Base-by-base conservation (phyloP, 2,329 filamentous ascomycete species). In the Akanthomyces muscarius region DNA sequence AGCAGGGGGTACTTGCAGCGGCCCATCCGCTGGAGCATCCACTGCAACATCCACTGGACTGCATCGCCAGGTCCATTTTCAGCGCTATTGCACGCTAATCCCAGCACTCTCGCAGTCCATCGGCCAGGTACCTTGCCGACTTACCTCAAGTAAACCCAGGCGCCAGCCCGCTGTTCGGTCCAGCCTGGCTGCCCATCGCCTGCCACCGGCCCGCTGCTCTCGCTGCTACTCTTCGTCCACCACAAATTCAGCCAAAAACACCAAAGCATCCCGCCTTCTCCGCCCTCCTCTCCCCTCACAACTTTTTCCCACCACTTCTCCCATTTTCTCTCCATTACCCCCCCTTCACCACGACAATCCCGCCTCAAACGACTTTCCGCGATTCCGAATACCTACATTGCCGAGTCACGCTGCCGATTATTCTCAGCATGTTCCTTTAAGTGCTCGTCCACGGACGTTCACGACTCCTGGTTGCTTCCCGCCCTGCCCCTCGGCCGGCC, bases 211-310 rank as follows among this genome's bases (percentile, higher is more conserved):
- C 33, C 33, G 47, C 33, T 11, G 33, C 33, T 48, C 23, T 33
- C 51, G 33, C 51, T 53, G 51, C 51, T 54, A 21, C 33, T 54
- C 21, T 23, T 6, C 42, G 28, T 58, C 30, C 42, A 48, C 44
- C 38, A 55, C 38, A 42, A 28, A 44, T 23, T 23, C 53, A 18
- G 41, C 18, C 53, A 59, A 59, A 59, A 55, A 51, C 60, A 62
- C 59, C 59, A 48, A 62, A 62, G 38, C 33, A 56, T 64, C 58
- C 58, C 58, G 51, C 59, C 51, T 58, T 62, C 53, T 51, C 54
- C 53, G 42, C 57, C 28, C 38, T 42, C 41, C 21, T 45, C 45
- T 51, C 63, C 47, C 59, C 53, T 57, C 63, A 28, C 50, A 48
- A 53, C 59, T 54, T 42, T 41, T 52, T 57, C 25, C 23, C 28